phyloP scores from a whole-genome alignment of 2,329 filamentous ascomycete genomes.

The Raffaelea ambrosiae region DNA sequence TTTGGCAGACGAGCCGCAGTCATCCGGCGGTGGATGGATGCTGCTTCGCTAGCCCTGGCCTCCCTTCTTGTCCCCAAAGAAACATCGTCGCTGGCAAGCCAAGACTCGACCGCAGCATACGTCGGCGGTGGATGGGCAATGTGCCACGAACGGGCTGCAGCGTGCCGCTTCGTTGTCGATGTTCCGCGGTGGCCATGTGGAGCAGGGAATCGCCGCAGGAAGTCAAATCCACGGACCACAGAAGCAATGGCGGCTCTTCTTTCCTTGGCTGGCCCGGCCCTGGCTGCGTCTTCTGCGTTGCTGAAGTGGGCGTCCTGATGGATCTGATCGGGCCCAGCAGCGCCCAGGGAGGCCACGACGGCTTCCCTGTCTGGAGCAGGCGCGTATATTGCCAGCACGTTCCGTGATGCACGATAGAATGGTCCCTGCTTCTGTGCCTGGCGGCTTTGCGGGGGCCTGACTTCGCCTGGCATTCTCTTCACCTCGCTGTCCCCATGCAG shows the following conservation, averaged over 20 bases:
- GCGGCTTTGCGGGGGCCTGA: too few relatives aligned
- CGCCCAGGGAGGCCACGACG: slow-evolving; percentile 2
- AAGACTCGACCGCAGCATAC: slow-evolving; percentile 58
- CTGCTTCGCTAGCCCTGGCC: background rate
- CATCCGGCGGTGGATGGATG: background rate
- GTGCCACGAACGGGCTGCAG: slow-evolving; percentile 51
- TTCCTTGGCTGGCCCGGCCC: background rate
- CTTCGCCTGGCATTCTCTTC: too few relatives aligned
- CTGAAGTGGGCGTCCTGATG: slow-evolving; percentile 86
- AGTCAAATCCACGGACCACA: background rate
- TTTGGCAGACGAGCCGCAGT: background rate
- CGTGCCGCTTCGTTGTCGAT: too few relatives aligned
- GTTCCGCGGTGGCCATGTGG: background rate
- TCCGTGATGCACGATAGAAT: background rate
- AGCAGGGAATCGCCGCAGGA: background rate
- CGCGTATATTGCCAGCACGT: background rate
- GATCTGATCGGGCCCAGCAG: slow-evolving; percentile 50
- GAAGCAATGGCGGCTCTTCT: too few relatives aligned
- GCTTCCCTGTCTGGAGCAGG: background rate
- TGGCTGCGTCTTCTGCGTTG: slow-evolving; percentile 71
- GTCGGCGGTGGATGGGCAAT: slow-evolving; percentile 63
- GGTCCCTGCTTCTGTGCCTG: background rate
- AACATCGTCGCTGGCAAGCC: slow-evolving; percentile 42
- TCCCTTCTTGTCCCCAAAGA: slow-evolving; percentile 16
- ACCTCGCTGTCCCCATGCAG: too few relatives aligned